Percentiles rank a stretch among this genome's conserved stretches.
phyloP scores from a whole-genome alignment of 139 green algal species.

The Tetraselmis chui region DNA sequence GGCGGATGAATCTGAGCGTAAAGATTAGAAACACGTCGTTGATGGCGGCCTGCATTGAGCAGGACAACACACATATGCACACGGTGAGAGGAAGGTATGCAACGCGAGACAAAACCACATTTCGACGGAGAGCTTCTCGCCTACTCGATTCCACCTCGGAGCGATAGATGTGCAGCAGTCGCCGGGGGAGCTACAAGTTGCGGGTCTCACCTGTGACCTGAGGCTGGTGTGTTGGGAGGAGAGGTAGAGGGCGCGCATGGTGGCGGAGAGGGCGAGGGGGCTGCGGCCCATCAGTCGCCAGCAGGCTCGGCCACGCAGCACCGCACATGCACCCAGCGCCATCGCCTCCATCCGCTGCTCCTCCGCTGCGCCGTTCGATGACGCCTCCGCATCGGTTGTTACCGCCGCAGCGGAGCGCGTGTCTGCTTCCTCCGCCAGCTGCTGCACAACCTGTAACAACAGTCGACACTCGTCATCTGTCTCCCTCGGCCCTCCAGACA shows the following conservation, averaged over 20 bases:
- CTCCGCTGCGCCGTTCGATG: constrained; percentile 21
- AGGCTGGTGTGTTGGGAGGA: constrained; percentile 27
- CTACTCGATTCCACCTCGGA: too few relatives aligned
- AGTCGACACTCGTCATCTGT: too few relatives aligned
- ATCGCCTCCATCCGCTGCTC: constrained; percentile 24
- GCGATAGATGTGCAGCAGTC: too few relatives aligned
- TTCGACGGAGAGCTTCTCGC: too few relatives aligned
- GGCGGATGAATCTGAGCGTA: constrained; percentile 33
- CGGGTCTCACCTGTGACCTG: constrained; percentile 17
- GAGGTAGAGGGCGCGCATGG: constrained; percentile 33
- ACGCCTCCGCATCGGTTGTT: neutral
- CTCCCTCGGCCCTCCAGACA: too few relatives aligned
- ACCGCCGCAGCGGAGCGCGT: neutral
- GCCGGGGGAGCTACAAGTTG: too few relatives aligned
- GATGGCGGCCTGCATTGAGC: constrained; percentile 28
- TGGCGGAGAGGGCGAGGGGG: constrained; percentile 16
- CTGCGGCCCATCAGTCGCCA: constrained; percentile 26
- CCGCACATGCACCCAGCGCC: constrained; percentile 16
- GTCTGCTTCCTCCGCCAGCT: constrained; percentile 18
- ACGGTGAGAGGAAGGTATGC: too few relatives aligned
- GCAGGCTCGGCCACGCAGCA: constrained; percentile 22
- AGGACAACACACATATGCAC: too few relatives aligned
- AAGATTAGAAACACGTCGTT: constrained; percentile 26
- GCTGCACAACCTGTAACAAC: neutral
- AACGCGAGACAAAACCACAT: too few relatives aligned